Conservation (phyloP, 257 asterid genomes). For the Solanum bulbocastanum region DNA sequence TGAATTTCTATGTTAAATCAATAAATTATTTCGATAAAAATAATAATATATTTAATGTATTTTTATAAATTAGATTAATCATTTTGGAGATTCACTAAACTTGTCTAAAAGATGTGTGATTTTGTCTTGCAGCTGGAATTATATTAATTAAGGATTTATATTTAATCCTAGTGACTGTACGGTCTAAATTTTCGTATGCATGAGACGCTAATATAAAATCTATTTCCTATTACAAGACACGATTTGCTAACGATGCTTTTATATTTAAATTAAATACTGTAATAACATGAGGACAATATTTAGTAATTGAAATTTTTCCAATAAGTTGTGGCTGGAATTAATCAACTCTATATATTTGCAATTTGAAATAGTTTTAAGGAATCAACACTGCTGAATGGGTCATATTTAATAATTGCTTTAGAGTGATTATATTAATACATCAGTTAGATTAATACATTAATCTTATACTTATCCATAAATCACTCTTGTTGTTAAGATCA, state of each 20-base stretch:
- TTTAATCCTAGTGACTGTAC: background rate
- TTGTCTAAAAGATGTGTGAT: background rate
- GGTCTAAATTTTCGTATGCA: background rate
- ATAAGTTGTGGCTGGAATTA: background rate
- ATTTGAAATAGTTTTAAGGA: background rate
- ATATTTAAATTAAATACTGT: too few relatives aligned
- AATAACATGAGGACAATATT: background rate
- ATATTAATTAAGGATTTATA: background rate
- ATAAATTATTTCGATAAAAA: background rate
- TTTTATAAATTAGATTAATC: too few relatives aligned
- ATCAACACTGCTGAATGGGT: background rate
- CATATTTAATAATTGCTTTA: background rate
- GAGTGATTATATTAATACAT: background rate
- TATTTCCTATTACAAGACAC: background rate
- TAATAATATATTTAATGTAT: too few relatives aligned
- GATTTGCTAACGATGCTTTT: background rate
- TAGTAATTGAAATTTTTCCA: background rate
- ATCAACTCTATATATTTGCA: background rate
- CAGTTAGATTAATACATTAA: background rate
- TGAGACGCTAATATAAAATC: background rate
- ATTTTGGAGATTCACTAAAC: background rate
- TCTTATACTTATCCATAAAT: background rate
- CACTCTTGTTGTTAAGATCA: background rate
- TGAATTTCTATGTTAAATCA: too few relatives aligned
- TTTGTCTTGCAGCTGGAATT: background rate